Evolutionary conservation across 192 early-diverging fungal species (phyloP).

Genomic region (Backusella mclennaniae): DNA sequence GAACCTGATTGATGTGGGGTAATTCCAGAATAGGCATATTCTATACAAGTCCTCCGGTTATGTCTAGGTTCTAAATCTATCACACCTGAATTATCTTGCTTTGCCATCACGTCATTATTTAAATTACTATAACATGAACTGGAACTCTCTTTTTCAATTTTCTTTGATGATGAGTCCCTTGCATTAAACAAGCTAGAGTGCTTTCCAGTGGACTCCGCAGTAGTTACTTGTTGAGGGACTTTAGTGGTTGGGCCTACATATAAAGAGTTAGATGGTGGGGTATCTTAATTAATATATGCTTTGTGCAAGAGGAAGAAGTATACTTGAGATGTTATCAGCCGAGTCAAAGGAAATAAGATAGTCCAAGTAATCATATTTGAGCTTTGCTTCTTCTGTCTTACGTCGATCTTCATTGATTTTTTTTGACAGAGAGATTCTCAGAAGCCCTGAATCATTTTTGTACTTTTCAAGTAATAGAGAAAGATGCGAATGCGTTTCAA

Average conservation of each 20-base stretch:
- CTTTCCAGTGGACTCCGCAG: neutral
- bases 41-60: neutral
- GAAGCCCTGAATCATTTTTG: slow-evolving; percentile 41
- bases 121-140: neutral
- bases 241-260: neutral
- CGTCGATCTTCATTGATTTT: slow-evolving; percentile 53
- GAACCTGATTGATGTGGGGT: neutral
- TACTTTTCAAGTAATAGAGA: slow-evolving; percentile 45
- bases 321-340: neutral
- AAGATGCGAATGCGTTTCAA: slow-evolving; percentile 29
- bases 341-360: slow-evolving; percentile 6
- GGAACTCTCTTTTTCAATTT: neutral
- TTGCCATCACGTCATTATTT: neutral
- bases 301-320: neutral
- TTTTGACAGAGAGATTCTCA: slow-evolving; percentile 45
- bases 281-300: too few relatives aligned
- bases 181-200: neutral
- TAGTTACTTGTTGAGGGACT: too few relatives aligned
- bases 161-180: neutral
- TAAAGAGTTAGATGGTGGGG: neutral
- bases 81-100: neutral
- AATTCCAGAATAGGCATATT: neutral
- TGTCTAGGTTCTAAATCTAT: neutral
- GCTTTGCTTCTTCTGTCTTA: slow-evolving; percentile 48
- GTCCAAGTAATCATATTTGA: slow-evolving; percentile 43